phyloP scores from a whole-genome alignment of 345 rosid genomes.

The Psidium guajava region DNA sequence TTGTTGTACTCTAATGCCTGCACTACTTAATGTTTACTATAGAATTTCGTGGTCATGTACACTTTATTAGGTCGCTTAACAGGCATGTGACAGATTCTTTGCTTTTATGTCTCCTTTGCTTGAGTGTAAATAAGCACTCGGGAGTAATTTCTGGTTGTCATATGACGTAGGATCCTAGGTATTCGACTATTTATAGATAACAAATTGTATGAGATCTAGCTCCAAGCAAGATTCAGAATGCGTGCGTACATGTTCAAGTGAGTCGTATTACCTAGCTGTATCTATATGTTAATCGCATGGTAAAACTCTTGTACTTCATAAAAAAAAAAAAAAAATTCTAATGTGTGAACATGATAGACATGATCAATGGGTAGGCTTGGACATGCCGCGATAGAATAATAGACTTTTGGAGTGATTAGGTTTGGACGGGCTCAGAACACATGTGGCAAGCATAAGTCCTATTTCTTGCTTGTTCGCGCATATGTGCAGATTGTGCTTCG shows the following conservation, averaged over 20 bases:
- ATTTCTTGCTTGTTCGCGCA: background rate
- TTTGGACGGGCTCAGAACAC: background rate
- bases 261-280: background rate
- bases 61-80: background rate
- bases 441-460: background rate
- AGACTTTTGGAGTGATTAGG: background rate
- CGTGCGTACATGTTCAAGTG: background rate
- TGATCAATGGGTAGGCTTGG: background rate
- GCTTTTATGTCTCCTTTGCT: background rate
- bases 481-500: background rate
- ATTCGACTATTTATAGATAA: background rate
- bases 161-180: background rate
- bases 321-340: background rate
- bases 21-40: background rate
- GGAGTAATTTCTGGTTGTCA: background rate
- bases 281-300: background rate
- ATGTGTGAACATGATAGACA: background rate
- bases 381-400: rapidly evolving
- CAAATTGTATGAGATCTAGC: background rate
- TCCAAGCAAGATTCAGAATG: background rate
- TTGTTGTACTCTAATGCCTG: background rate
- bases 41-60: background rate
- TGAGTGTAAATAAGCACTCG: background rate
- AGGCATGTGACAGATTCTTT: background rate
- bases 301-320: background rate